Evolutionary conservation across 306 rosid genomes (phyloP), one percentile per base, ranked within the genome.

Genomic region (Heteromeles arbutifolia): DNA sequence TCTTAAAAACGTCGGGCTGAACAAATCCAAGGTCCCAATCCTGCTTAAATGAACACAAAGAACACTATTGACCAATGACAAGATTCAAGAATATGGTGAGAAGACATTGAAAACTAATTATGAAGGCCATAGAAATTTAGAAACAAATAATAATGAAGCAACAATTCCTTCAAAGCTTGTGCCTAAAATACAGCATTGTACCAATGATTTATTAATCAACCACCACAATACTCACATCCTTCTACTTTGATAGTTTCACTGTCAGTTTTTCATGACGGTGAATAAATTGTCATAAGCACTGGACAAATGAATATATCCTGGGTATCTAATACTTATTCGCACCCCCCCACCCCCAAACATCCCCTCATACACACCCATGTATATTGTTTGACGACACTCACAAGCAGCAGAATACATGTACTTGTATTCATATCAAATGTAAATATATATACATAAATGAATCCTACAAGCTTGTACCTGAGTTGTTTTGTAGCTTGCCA

Each of bases 21-120:
- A 74, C 78, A 75, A 64, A 64, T 69, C 52, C 74, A 77, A 79
- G 41, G 72, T 75, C 62, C 62, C 61, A 67, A 17, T 77, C 79
- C 29, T 19, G 44, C 69, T 77, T 56, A 82, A 70, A 58, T 54
- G 67, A 31, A 70, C 63, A 65, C 39, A 65, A 69, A 72, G 56
- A 78, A 72, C 61, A 62, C 67, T 63, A 24, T 57, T 41, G 67
- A 37, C 61, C 14, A 28, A 43, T 48, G 52, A 48, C 10, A 25
- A 67, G 65, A 68, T 68, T 59, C 10, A 25, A 67, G 65, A 68
- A 77, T 59, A 67, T 39, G 58, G 59, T 24, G 17, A 57, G 53
- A 82, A 50, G 74, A 43, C 22, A 64, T 26, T 7, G 26, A 61
- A 61, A 61, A 11, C 26, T n/a, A 26, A 61, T n/a, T 56, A 56